phyloP scores from a whole-genome alignment of 2,329 filamentous ascomycete genomes.

The Hypoxylon sp. region DNA sequence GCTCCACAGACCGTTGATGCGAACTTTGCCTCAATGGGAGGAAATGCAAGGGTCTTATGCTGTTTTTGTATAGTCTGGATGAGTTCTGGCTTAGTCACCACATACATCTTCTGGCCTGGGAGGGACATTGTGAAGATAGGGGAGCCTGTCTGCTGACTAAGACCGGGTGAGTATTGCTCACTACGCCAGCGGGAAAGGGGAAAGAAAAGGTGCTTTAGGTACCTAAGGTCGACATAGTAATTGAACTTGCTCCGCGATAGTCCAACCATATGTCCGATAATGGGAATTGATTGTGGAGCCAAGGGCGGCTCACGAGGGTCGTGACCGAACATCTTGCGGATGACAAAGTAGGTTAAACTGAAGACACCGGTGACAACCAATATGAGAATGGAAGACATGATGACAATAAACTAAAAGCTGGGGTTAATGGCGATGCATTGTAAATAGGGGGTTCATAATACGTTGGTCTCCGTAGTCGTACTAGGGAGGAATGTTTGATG shows the following conservation, averaged over 20 bases:
- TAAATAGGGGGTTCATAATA: no score
- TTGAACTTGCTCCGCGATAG: conserved; percentile 51
- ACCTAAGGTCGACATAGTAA: conserved; percentile 55
- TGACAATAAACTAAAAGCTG: background rate
- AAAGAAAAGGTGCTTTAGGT: background rate
- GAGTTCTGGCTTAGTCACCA: conserved; percentile 57
- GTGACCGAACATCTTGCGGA: conserved; percentile 45
- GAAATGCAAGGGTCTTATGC: conserved; percentile 56
- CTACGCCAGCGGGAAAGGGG: background rate
- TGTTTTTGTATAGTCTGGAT: conserved; percentile 59
- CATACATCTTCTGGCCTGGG: conserved; percentile 60
- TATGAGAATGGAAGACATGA: background rate
- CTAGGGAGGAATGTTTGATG: no score
- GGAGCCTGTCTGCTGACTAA: conserved; percentile 39
- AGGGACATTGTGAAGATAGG: conserved; percentile 61
- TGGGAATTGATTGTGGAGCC: conserved; percentile 52
- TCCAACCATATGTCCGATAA: conserved; percentile 54
- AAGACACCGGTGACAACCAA: background rate
- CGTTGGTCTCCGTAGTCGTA: no score
- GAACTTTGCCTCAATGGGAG: conserved; percentile 56
- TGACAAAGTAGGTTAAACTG: background rate
- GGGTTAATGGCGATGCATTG: no score
- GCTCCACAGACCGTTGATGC: conserved; percentile 51
- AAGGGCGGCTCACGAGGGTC: conserved; percentile 54
- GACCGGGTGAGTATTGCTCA: conserved; percentile 1